phyloP scores from a whole-genome alignment of 148 eudicot genomes.

The Amaranthus palmeri region DNA sequence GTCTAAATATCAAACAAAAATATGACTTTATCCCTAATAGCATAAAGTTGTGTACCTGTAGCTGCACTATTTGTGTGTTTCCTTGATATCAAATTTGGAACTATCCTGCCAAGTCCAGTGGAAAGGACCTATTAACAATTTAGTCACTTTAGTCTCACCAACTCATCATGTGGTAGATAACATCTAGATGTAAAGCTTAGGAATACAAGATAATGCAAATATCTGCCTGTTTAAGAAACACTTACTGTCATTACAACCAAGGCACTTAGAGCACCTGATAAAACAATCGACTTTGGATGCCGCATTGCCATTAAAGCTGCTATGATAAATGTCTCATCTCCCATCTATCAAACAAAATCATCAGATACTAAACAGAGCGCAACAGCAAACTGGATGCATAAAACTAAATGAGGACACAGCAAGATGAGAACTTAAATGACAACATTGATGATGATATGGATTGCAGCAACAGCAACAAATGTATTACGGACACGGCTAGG shows the following conservation, averaged over 20 bases:
- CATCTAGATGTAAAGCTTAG: neutral
- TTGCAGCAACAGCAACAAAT: neutral
- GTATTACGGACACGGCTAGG: neutral
- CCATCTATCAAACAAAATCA: constrained; percentile 60
- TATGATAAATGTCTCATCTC: constrained; percentile 95
- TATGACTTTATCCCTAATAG: too few species aligned
- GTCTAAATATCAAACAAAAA: too few species aligned
- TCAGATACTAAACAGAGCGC: constrained; percentile 21
- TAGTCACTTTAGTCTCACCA: neutral
- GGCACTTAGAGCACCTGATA: constrained; percentile 96
- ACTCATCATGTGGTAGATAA: neutral
- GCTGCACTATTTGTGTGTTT: constrained; percentile 97
- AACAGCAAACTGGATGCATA: constrained; percentile 2
- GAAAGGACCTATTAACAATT: constrained; percentile 54
- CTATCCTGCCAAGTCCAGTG: constrained; percentile 92
- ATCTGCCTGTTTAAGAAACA: neutral
- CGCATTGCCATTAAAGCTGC: constrained; percentile 99
- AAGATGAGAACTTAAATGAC: neutral
- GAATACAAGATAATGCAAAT: neutral
- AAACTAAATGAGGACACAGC: neutral
- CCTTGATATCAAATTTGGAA: constrained; percentile 84
- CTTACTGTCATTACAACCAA: constrained; percentile 96
- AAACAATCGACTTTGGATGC: constrained; percentile 88
- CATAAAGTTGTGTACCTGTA: constrained; percentile 46
- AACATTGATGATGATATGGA: neutral